These are phyloP conservation scores for Kalanchoe fedtschenkoi DNA, from an alignment of 164 flowering plant genomes.

Conservation along the genomic window DNA sequence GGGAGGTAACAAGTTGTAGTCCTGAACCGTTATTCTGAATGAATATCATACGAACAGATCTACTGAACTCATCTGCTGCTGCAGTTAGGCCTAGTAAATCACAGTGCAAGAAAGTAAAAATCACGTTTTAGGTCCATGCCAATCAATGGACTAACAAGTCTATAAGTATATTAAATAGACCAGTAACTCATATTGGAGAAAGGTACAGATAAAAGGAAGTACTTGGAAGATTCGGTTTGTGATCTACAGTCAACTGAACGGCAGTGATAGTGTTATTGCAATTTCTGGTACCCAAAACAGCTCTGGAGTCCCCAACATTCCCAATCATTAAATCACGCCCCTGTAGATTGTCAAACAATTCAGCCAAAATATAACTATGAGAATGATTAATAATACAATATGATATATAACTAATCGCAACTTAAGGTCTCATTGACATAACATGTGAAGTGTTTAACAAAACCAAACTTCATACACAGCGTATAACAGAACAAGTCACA, in stretches of 20 bases:
- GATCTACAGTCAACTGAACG: slow-evolving; percentile 17
- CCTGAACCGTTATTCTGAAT: not conserved
- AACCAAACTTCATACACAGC: not conserved
- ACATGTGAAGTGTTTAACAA: not conserved
- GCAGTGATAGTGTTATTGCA: slow-evolving; percentile 10
- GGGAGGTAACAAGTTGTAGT: not conserved
- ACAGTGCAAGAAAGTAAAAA: not conserved
- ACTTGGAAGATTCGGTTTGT: slow-evolving; percentile 16
- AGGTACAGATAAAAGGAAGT: slow-evolving; percentile 1
- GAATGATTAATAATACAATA: not conserved
- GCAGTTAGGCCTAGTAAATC: not conserved
- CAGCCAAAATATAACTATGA: not conserved
- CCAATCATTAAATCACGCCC: slow-evolving; percentile 15
- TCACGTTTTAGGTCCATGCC: not conserved
- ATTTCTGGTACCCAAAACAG: slow-evolving; percentile 17
- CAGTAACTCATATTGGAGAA: not conserved
- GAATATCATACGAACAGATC: not conserved
- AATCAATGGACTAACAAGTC: not conserved
- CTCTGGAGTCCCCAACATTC: slow-evolving; percentile 16
- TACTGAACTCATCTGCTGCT: not conserved
- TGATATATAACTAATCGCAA: not conserved
- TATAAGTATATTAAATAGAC: not conserved
- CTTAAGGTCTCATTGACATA: not conserved
- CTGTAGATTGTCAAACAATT: not conserved
- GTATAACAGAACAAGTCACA: not conserved